Percentiles rank a stretch among this genome's conserved stretches.
phyloP scores from a whole-genome alignment of 306 rosid species.

The Vigna hirtella region DNA sequence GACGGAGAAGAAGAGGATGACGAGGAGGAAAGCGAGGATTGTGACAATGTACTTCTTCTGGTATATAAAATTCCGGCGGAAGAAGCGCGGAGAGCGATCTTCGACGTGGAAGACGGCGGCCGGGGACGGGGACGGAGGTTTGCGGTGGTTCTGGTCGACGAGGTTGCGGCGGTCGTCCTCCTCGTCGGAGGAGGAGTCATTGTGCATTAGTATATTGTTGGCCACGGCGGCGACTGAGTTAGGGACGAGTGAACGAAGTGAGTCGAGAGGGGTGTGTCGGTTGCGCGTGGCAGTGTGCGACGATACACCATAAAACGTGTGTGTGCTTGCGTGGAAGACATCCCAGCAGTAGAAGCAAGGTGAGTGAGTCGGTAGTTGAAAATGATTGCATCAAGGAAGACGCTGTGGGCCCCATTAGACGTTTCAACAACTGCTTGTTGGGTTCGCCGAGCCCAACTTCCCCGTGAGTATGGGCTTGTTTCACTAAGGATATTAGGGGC shows the following conservation, averaged over 20 bases:
- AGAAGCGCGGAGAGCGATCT: constrained; percentile 46
- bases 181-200: constrained; percentile 81
- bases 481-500: no score
- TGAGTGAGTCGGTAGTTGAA: constrained; percentile 48
- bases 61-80: constrained; percentile 47
- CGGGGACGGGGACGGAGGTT: constrained; percentile 49
- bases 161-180: constrained; percentile 81
- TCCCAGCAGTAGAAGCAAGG: background rate
- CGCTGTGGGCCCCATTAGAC: constrained; percentile 5
- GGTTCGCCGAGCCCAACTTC: constrained; percentile 46
- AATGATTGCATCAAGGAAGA: constrained; percentile 42
- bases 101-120: constrained; percentile 63
- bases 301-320: background rate
- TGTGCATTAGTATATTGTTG: constrained; percentile 43
- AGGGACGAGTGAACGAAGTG: background rate
- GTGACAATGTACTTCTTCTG: constrained; percentile 61
- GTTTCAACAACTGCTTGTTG: constrained; percentile 32
- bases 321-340: background rate
- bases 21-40: constrained; percentile 53
- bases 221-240: constrained; percentile 48
- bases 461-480: no score
- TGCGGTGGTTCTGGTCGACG: constrained; percentile 64
- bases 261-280: constrained; percentile 30
- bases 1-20: constrained; percentile 58
- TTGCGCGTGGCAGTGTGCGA: constrained; percentile 16